phyloP scores from a whole-genome alignment of 2,329 filamentous ascomycete genomes.

The Colletotrichum noveboracense region DNA sequence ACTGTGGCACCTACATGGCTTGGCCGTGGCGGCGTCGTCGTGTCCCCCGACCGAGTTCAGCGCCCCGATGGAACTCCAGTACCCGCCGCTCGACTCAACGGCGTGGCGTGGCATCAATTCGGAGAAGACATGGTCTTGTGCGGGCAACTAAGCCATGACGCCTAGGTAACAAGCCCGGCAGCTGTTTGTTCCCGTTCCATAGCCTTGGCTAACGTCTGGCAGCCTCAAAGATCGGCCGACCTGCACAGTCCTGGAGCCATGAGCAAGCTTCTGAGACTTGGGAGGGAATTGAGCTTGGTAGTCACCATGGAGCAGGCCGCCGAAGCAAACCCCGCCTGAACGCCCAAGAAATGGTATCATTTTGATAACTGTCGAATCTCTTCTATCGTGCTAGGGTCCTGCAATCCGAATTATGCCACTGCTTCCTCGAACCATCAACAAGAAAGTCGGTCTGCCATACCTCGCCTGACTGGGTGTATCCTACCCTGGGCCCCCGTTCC shows the following conservation, averaged over 20 bases:
- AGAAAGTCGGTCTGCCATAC: conserved; percentile 15
- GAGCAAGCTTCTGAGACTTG: not conserved
- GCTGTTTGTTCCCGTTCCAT: not conserved
- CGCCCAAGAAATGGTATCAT: conserved; percentile 1
- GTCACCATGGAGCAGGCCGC: conserved; percentile 3
- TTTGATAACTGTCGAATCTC: not conserved
- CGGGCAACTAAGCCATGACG: conserved; percentile 57
- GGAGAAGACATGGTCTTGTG: conserved; percentile 86
- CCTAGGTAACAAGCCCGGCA: not conserved
- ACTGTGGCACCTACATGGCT: conserved; percentile 91
- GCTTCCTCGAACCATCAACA: not conserved
- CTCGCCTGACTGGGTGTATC: not conserved
- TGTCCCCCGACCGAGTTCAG: conserved; percentile 68
- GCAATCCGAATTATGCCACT: not conserved
- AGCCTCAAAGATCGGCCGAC: not conserved
- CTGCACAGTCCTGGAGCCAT: not conserved
- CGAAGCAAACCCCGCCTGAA: not conserved
- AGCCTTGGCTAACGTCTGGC: not conserved
- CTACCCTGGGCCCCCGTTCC: not conserved
- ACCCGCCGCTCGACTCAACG: conserved; percentile 68
- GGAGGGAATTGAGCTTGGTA: not conserved
- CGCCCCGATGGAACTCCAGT: conserved; percentile 56
- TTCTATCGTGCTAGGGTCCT: not conserved
- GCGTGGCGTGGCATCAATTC: conserved; percentile 77
- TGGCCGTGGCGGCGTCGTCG: conserved; percentile 81